These are phyloP conservation scores for Jatropha multifida DNA, from an alignment of 441 rosid genomes.

Conservation along the genomic window DNA sequence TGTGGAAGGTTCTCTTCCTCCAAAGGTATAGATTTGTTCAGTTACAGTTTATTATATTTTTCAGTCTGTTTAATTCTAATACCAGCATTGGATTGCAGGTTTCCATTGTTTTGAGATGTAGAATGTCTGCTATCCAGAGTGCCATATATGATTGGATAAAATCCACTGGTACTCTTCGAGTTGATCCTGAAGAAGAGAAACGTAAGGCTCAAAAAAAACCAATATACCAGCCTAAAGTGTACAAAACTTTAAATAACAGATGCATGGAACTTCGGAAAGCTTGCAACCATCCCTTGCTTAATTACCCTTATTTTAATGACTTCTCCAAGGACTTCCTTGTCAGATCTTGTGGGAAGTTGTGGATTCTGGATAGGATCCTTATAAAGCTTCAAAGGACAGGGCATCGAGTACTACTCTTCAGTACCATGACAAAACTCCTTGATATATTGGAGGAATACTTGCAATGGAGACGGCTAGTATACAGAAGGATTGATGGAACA, in stretches of 20 bases:
- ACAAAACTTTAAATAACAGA: constrained; percentile 81
- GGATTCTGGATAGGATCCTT: constrained; percentile 95
- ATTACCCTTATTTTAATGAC: constrained; percentile 88
- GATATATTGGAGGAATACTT: constrained; percentile 98
- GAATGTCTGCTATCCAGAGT: constrained; percentile 98
- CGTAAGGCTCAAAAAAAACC: constrained; percentile 75
- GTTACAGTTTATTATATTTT: constrained; percentile 1
- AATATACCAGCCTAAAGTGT: constrained; percentile 73
- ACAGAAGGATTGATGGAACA: constrained; percentile 98
- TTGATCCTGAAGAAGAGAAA: constrained; percentile 97
- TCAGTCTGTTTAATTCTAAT: constrained; percentile 29
- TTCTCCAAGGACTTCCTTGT: constrained; percentile 92
- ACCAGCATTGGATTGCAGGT: constrained; percentile 55
- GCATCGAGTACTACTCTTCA: constrained; percentile 95
- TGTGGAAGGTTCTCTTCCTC: constrained; percentile 99
- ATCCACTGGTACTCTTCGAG: constrained; percentile 94
- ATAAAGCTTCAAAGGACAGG: constrained; percentile 95
- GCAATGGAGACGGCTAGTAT: constrained; percentile 92
- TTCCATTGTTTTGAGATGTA: constrained; percentile 87
- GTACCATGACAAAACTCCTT: constrained; percentile 99
- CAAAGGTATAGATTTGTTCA: constrained; percentile 68
- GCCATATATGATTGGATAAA: constrained; percentile 98
- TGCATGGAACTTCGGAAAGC: constrained; percentile 99
- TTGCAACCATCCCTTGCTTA: constrained; percentile 98
- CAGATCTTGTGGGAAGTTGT: constrained; percentile 94